Evolutionary conservation across 306 rosid genomes (phyloP), one percentile per base, ranked within the genome.

Genomic region (Pueraria montana): DNA sequence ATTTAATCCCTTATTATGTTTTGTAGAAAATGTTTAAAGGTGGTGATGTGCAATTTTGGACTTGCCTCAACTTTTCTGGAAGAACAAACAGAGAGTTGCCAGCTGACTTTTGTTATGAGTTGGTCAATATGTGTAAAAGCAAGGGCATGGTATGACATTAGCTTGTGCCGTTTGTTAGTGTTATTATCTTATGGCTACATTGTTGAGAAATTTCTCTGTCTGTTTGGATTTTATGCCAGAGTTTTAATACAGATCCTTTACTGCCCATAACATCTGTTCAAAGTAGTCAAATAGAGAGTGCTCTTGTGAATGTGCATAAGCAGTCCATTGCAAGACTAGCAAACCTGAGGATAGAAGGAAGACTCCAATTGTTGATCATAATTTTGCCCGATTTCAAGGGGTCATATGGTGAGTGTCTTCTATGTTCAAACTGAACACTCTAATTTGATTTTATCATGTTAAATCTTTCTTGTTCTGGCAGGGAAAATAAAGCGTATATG

Each of bases 11-110:
- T 12, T 46, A 18, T 55, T 13, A 55, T 21, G 0, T 70, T 24
- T 40, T 87, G 72, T 79, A 95, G 99, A 95, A 84, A 95, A 83
- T 93, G 97, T 21, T 87, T 21, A 72, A 85, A 18, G 99, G 93
- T 12, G 99, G 96, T 0, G 72, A 3, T 0, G 83, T 95, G 2
- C 87, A 74, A 0, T 32, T 18, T 16, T 95, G 99, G 99, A 77
- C 79, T 0, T 90, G 90, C 34, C 82, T 95, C 32, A 90, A 81
- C 76, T 88, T 93, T 27, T 89, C 93, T 56, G 9, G 79, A 0
- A 64, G 34, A 61, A 21, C 83, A 14, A 32, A 14, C n/a, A 6
- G 42, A 17, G 84, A 82, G 1, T 2, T 79, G 52, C 79, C 79
- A 0, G 2, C 0, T 32, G 16, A n/a, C 2, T 92, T 93, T 63